Percentiles rank a stretch among this genome's conserved stretches.
phyloP scores from a whole-genome alignment of 441 rosid genomes.

The Populus hybrid region DNA sequence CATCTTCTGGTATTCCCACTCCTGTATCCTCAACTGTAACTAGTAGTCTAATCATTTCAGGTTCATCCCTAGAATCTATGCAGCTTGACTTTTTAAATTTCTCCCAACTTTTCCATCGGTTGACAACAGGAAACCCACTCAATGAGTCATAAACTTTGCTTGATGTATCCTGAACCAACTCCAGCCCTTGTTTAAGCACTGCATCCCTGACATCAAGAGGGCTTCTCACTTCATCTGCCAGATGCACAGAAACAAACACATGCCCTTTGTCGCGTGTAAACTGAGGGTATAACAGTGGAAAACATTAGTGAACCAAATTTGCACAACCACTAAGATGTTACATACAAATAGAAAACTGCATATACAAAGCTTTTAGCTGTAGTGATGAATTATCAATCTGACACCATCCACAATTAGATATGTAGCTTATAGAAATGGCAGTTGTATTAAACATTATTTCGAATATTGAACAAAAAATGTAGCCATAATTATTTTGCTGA shows the following conservation, averaged over 20 bases:
- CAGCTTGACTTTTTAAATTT: conserved; percentile 42
- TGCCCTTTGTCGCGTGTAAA: conserved; percentile 83
- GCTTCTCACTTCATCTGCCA: conserved; percentile 61
- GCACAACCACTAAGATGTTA: conserved; percentile 7
- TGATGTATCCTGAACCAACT: conserved; percentile 37
- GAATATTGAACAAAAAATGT: neutral
- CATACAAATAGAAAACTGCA: neutral
- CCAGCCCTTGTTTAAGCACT: conserved; percentile 53
- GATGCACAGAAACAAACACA: conserved; percentile 82
- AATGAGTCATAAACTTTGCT: conserved; percentile 45
- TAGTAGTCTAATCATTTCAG: conserved; percentile 52
- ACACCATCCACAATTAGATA: neutral
- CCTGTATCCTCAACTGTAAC: conserved; percentile 97
- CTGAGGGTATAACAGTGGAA: conserved; percentile 39
- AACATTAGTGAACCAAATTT: conserved; percentile 15
- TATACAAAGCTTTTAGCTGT: neutral
- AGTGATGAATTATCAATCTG: neutral
- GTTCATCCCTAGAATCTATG: conserved; percentile 23
- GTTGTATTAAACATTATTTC: neutral
- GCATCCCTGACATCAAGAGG: conserved; percentile 41
- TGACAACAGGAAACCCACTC: conserved; percentile 80
- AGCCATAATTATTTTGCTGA: neutral
- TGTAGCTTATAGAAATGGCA: neutral
- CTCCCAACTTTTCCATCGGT: conserved; percentile 88
- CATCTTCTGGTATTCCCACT: conserved; percentile 74